Conservation (phyloP, 768 basidiomycete species). For the Galerina sulciceps region DNA sequence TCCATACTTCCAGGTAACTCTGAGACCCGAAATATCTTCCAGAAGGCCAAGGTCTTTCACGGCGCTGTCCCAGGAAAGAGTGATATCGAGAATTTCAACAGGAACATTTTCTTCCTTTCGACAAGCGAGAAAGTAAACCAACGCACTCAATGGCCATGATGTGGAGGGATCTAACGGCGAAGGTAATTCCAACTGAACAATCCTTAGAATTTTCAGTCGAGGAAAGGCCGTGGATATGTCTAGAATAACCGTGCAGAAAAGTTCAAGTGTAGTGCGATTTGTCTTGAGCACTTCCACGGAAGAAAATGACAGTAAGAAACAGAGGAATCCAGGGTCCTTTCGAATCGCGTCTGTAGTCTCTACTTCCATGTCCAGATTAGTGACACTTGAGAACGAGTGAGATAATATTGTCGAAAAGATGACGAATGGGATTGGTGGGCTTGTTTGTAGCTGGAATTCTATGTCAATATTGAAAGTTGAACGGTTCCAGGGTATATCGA, state of each 20-base stretch:
- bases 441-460: background rate
- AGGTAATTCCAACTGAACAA: background rate
- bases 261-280: background rate
- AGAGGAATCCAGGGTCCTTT: background rate
- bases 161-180: background rate
- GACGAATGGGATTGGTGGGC: background rate
- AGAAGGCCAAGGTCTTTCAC: background rate
- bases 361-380: background rate
- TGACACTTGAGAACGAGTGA: background rate
- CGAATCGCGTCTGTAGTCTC: too few relatives aligned
- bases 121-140: background rate
- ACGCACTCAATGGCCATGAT: background rate
- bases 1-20: background rate
- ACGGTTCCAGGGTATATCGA: background rate
- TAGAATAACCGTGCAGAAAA: background rate
- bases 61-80: background rate
- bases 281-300: background rate
- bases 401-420: background rate
- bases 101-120: background rate
- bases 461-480: background rate
- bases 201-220: background rate
- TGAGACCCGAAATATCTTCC: background rate
- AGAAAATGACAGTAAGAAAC: background rate
- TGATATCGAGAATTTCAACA: background rate
- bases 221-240: background rate